Base-by-base conservation (phyloP, 441 rosid genomes). In the Pelargonium fulgidum region DNA sequence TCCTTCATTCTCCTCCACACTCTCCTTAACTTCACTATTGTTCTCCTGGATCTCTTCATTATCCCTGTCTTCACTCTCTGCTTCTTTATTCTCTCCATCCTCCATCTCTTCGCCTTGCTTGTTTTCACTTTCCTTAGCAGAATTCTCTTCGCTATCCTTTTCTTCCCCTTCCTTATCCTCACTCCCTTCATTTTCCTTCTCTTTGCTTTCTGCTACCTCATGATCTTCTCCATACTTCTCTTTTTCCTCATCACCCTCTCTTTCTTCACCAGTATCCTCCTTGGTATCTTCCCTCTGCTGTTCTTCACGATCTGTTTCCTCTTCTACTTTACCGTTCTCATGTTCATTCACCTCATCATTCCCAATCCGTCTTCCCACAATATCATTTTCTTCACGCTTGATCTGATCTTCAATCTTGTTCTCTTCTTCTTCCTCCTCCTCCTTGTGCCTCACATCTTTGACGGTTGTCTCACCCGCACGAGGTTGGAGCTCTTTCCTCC, bases 401-500 rank as follows among this genome's bases (percentile, higher is more conserved):
- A 50, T 50, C 3, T n/a, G 58, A 50, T 70, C 74, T 67, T 61
- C 74, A 1, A 56, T 12, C 68, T 70, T 75, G 20, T 41, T 65
- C 20, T 67, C 76, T 24, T 70, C 78, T 24, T 17, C 24, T 67
- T 70, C 77, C 39, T 74, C 77, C 7, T 65, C 73, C 36, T 70
- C 78, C 71, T 75, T 66, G 39, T 36, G 54, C 45, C 74, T 42
- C 4, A 50, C 64, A 2, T 62, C 74, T 62, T 16, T 24, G 3
- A 66, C 48, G 8, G 65, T 13, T 3, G 65, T 16, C 9, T 69
- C 73, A 16, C 45, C 68, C 47, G 20, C 64, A 26, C 17, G 64
- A 10, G 70, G 78, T 4, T 68, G 67, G 63, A 70, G 74, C 42
- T 75, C 74, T 54, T 75, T 75, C 45, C 78, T 71, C 45, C 78